Conservation (phyloP, 805 yeast species). For the Metschnikowia dekortorum region DNA sequence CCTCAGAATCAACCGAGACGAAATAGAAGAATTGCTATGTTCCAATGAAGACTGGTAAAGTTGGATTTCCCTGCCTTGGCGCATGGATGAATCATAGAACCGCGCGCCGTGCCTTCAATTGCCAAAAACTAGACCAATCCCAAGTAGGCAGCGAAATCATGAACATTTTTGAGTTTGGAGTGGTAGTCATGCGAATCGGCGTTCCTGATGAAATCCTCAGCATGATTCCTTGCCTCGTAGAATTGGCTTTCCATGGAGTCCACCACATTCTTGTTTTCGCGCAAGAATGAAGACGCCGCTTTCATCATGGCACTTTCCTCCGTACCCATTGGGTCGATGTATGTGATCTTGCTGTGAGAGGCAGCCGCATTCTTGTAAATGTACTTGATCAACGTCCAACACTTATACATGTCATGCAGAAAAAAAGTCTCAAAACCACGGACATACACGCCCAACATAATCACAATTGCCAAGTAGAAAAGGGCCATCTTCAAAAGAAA, state of each 20-base stretch:
- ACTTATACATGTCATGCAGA: constrained; percentile 3
- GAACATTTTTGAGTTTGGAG: neutral
- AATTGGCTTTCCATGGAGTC: neutral
- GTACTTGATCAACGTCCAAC: neutral
- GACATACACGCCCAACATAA: constrained; percentile 6
- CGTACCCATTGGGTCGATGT: neutral
- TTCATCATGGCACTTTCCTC: neutral
- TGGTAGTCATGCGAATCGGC: neutral
- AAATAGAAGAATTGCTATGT: neutral
- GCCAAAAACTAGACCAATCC: neutral
- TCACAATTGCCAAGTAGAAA: neutral
- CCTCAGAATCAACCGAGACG: neutral
- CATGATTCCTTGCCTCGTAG: neutral
- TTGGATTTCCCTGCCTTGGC: no score
- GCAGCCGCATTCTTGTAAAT: neutral
- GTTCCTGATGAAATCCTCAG: neutral
- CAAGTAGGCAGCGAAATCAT: neutral
- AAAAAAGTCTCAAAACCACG: constrained; percentile 12
- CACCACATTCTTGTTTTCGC: neutral
- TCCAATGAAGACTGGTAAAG: no score
- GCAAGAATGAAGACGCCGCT: neutral
- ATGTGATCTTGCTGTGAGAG: neutral
- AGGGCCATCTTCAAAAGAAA: constrained; percentile 7
- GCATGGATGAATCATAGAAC: no score
- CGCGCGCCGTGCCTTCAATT: no score